Conservation (phyloP, 148 eudicot species). For the Amaranthus cruentus region DNA sequence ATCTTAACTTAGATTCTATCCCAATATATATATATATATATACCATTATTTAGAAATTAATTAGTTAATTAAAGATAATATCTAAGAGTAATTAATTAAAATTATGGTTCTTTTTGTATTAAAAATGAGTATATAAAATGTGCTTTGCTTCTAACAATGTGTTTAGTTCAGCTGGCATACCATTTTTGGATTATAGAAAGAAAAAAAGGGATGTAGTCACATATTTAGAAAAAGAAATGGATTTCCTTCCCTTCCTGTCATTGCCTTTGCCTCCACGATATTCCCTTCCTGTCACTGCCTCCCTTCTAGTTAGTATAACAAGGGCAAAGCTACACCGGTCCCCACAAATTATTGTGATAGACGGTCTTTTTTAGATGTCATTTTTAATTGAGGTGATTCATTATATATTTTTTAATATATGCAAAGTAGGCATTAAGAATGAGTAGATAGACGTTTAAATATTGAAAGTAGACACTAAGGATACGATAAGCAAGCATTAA, state of each 20-base stretch:
- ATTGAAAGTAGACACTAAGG: no score
- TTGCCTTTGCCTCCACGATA: constrained; percentile 25
- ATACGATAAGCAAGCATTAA: no score
- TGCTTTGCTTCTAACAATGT: constrained; percentile 21
- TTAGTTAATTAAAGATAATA: background rate
- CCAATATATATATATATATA: background rate
- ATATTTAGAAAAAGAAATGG: constrained; percentile 17
- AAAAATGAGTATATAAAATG: background rate
- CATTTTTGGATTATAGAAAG: background rate
- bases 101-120: background rate
- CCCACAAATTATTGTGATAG: no score
- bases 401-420: no score
- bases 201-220: background rate
- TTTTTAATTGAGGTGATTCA: no score
- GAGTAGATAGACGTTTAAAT: no score
- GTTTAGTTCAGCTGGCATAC: constrained; percentile 14
- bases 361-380: no score
- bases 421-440: no score
- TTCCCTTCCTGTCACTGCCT: background rate
- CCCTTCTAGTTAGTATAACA: no score
- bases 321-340: no score
- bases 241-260: constrained; percentile 20
- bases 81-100: background rate
- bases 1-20: constrained; percentile 19
- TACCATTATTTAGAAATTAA: background rate